Evolutionary conservation across 306 rosid species (phyloP), one percentile per base, ranked within the genome.

Genomic region (Lupinus albus): DNA sequence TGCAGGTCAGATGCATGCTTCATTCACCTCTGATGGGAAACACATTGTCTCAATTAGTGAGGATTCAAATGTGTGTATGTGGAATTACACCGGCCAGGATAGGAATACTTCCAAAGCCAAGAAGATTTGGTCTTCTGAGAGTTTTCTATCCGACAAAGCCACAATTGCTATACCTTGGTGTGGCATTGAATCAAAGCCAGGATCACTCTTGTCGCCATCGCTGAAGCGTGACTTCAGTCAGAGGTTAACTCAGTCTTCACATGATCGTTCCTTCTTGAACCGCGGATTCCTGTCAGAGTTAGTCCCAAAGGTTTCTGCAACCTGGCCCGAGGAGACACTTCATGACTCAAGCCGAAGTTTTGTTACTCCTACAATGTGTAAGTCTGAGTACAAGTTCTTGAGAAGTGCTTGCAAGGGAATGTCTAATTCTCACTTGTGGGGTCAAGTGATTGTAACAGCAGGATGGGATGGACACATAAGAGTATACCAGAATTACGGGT

Each of bases 311-410:
- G 94, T 85, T 64, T 63, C 88, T 4, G 81, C 97, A 1, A 88
- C 96, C 6, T 91, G 96, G 93, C 97, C 96, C 0, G 97, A 86
- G 74, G 96, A 88, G 70, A 73, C 83, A 1, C 94, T 91, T 12
- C 65, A 60, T 30, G 74, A 73, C 72, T 67, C 91, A 0, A 53
- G 75, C 57, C 84, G 86, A 12, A 61, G 63, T 7, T 11, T 78
- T 4, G 65, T 63, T 49, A 81, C 84, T 35, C 80, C 92, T 62
- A 42, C 61, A 55, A 78, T 81, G 72, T 61, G 83, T 54, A 86
- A 81, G 53, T 88, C 96, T 9, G 88, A 91, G 80, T 82, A 81
- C 82, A 86, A 71, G 80, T 70, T 91, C 71, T 83, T 91, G 83
- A 88, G 64, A 85, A 82, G 59, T 70, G 90, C 97, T 51, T 83